phyloP scores from a whole-genome alignment of 148 eudicot species.

The Cornus kousa region DNA sequence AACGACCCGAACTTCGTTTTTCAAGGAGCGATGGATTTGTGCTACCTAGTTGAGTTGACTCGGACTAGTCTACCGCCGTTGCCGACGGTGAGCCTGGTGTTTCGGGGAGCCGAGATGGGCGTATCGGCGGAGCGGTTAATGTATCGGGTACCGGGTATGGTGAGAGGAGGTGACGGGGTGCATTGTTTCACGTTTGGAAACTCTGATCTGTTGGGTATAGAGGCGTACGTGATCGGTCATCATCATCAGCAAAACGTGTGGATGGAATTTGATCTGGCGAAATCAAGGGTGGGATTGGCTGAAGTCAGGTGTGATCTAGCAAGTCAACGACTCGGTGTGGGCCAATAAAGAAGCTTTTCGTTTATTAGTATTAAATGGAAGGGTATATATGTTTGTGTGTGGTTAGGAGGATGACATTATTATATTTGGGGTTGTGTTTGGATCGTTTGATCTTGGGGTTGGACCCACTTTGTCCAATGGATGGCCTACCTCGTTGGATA shows the following conservation, averaged over 20 bases:
- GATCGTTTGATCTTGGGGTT: not conserved
- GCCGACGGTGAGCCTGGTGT: slow-evolving; percentile 67
- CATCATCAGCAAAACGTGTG: slow-evolving; percentile 93
- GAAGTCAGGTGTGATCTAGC: slow-evolving; percentile 79
- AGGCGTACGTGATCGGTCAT: slow-evolving; percentile 74
- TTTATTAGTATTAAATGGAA: not conserved
- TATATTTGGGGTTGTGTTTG: not conserved
- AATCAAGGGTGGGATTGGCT: slow-evolving; percentile 74
- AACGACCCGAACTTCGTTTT: slow-evolving; percentile 60
- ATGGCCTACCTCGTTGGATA: not conserved
- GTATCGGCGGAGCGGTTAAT: slow-evolving; percentile 57
- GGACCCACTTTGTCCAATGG: slow-evolving; percentile 12
- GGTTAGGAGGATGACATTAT: not conserved
- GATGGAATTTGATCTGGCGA: slow-evolving; percentile 83
- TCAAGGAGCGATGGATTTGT: slow-evolving; percentile 83
- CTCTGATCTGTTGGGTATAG: slow-evolving; percentile 74
- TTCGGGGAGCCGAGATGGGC: slow-evolving; percentile 75
- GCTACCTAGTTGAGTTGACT: slow-evolving; percentile 45
- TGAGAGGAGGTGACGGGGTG: slow-evolving; percentile 46
- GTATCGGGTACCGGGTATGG: slow-evolving; percentile 58
- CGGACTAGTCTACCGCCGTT: slow-evolving; percentile 40
- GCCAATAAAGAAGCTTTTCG: not conserved
- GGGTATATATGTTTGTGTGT: not conserved
- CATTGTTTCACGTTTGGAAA: slow-evolving; percentile 87
- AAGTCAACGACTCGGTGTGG: slow-evolving; percentile 57